Percentiles rank a stretch among this genome's conserved stretches.
These are phyloP conservation scores for Saccharomyces kudriavzevii DNA, from an alignment of 805 yeast genomes.

Conservation along the genomic window DNA sequence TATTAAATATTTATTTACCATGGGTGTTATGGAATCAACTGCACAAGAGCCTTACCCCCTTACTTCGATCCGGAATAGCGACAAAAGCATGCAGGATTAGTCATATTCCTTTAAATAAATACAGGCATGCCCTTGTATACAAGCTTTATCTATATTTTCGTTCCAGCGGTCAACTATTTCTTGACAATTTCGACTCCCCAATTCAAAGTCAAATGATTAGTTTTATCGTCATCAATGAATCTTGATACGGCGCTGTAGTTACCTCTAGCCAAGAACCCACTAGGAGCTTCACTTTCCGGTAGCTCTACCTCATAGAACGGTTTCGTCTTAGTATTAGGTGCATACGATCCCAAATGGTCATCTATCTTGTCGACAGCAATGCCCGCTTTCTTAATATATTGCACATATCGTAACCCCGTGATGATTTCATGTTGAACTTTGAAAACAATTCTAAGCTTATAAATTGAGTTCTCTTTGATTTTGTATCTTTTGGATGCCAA, in stretches of 20 bases:
- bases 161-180: slow-evolving; percentile 23
- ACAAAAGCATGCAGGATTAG: background rate
- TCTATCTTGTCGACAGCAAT: slow-evolving; percentile 79
- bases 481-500: slow-evolving; percentile 59
- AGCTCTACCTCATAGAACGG: slow-evolving; percentile 63
- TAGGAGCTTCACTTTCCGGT: slow-evolving; percentile 79
- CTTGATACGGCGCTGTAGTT: slow-evolving; percentile 71
- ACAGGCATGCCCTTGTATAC: background rate
- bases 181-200: slow-evolving; percentile 84
- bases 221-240: slow-evolving; percentile 81
- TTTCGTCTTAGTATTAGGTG: slow-evolving; percentile 76
- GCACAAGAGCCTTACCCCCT: background rate
- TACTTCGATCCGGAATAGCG: background rate
- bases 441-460: slow-evolving; percentile 65
- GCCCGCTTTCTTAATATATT: slow-evolving; percentile 78
- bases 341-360: slow-evolving; percentile 84
- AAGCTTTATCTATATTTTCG: background rate
- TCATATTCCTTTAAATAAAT: background rate
- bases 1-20: background rate
- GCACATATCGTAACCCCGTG: slow-evolving; percentile 83
- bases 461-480: slow-evolving; percentile 71
- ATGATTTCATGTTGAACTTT: slow-evolving; percentile 84
- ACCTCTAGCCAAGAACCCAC: slow-evolving; percentile 85
- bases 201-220: slow-evolving; percentile 61
- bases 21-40: background rate